Percentiles rank a stretch among this genome's conserved stretches.
Evolutionary conservation across 1,139 yeast genomes (phyloP).

Genomic region (Debaryomycetaceae sp.): DNA sequence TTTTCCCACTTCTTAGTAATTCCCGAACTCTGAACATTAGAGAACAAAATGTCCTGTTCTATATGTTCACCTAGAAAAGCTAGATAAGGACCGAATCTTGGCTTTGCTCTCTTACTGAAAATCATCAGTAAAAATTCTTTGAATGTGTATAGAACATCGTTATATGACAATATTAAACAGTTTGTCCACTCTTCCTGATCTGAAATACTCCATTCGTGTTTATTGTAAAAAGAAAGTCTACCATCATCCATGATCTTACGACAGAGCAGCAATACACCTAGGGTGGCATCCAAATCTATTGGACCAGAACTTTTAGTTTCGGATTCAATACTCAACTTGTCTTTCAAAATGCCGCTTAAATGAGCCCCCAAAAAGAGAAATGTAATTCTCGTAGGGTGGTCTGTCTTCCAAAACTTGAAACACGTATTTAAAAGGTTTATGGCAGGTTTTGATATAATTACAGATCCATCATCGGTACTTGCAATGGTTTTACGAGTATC

Average conservation of each 20-base stretch:
- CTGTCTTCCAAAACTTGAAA: conserved; percentile 61
- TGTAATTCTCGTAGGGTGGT: conserved; percentile 49
- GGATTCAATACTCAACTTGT: conserved; percentile 18
- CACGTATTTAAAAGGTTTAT: conserved; percentile 42
- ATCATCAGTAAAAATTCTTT: conserved; percentile 44
- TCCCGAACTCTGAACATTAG: conserved; percentile 32
- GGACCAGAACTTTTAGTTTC: conserved; percentile 26
- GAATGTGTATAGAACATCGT: conserved; percentile 46
- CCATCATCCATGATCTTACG: conserved; percentile 32
- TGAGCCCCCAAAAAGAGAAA: conserved; percentile 55
- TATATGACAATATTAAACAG: conserved; percentile 47
- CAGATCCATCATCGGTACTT: conserved; percentile 16
- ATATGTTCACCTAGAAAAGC: conserved; percentile 50
- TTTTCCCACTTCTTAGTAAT: conserved; percentile 51
- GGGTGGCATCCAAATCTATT: conserved; percentile 27
- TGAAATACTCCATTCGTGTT: conserved; percentile 40
- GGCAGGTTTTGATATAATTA: conserved; percentile 34
- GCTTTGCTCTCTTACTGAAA: conserved; percentile 48
- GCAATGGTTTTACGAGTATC: conserved; percentile 6
- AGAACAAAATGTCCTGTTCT: conserved; percentile 47
- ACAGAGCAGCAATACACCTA: conserved; percentile 26
- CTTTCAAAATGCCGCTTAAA: conserved; percentile 34
- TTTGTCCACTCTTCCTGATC: conserved; percentile 55
- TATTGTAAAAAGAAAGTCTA: conserved; percentile 34
- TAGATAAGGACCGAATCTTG: conserved; percentile 59